Evolutionary conservation across 306 rosid species (phyloP).

Genomic region (Luffa aegyptiaca): DNA sequence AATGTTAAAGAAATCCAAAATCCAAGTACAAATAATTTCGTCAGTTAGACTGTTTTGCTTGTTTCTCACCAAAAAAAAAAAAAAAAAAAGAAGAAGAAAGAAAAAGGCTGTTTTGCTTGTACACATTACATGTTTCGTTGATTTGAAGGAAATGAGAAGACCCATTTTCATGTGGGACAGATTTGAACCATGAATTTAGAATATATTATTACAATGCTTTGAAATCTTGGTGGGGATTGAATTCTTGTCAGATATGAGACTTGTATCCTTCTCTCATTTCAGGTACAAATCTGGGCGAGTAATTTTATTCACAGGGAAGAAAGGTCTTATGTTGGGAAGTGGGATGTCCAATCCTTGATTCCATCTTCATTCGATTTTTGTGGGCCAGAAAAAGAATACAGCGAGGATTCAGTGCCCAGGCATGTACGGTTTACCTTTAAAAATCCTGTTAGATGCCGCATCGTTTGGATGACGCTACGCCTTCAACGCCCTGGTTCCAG

Average conservation of each 20-base stretch:
- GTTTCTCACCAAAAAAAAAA: too few species aligned
- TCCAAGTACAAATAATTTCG: neutral
- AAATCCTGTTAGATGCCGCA: slow-evolving; percentile 79
- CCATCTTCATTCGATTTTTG: slow-evolving; percentile 52
- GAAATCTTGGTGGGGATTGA: neutral
- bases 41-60: neutral
- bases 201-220: neutral
- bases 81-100: too few species aligned
- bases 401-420: slow-evolving; percentile 51
- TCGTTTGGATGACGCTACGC: slow-evolving; percentile 78
- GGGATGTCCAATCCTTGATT: slow-evolving; percentile 83
- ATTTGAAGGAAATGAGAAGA: neutral
- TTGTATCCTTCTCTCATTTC: slow-evolving; percentile 17
- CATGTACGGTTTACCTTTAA: slow-evolving; percentile 73
- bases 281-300: slow-evolving; percentile 99
- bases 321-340: slow-evolving; percentile 87
- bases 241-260: neutral
- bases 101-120: neutral
- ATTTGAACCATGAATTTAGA: neutral
- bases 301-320: slow-evolving; percentile 84
- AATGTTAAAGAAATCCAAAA: neutral
- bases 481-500: slow-evolving; percentile 77
- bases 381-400: slow-evolving; percentile 51
- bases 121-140: neutral
- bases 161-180: neutral